phyloP scores from a whole-genome alignment of 495 filamentous ascomycete genomes.

The Cetradonia linearis region DNA sequence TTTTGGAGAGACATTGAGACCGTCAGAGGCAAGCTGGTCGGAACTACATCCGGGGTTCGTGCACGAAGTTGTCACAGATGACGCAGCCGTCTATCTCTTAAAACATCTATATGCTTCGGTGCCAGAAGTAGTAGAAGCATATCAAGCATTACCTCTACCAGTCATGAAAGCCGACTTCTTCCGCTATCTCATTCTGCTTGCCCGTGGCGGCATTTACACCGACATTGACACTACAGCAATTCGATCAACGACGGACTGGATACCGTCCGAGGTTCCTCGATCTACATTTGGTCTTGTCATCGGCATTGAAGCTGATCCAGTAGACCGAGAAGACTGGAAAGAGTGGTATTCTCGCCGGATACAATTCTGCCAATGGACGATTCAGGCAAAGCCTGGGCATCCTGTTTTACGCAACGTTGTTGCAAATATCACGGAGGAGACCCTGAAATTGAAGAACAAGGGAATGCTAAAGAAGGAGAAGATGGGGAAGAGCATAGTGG shows the following conservation, averaged over 20 bases:
- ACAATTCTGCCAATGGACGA: slow-evolving; percentile 99
- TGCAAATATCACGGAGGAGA: slow-evolving; percentile 70
- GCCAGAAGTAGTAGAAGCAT: slow-evolving; percentile 89
- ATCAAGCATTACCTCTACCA: slow-evolving; percentile 69
- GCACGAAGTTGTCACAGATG: slow-evolving; percentile 93
- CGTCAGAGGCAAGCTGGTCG: slow-evolving; percentile 83
- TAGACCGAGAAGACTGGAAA: slow-evolving; percentile 84
- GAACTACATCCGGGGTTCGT: slow-evolving; percentile 82
- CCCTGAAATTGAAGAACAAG: slow-evolving; percentile 61
- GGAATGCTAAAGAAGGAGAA: slow-evolving; percentile 54
- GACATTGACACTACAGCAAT: slow-evolving; percentile 92
- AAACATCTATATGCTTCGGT: slow-evolving; percentile 77
- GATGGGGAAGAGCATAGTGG: slow-evolving; percentile 73
- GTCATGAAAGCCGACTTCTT: slow-evolving; percentile 98
- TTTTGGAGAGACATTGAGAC: slow-evolving; percentile 64
- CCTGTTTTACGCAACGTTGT: slow-evolving; percentile 84
- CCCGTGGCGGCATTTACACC: slow-evolving; percentile 88
- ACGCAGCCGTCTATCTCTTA: slow-evolving; percentile 69
- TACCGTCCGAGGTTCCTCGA: slow-evolving; percentile 66
- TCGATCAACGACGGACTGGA: slow-evolving; percentile 74
- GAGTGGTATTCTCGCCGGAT: slow-evolving; percentile 93
- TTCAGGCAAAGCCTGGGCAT: slow-evolving; percentile 89
- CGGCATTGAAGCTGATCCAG: slow-evolving; percentile 92
- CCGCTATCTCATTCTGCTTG: slow-evolving; percentile 88
- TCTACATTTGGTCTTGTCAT: slow-evolving; percentile 73